Percentiles rank a stretch among this genome's conserved stretches.
phyloP scores from a whole-genome alignment of 1,284 basidiomycete genomes.

The Phellopilus nigrolimitatus region DNA sequence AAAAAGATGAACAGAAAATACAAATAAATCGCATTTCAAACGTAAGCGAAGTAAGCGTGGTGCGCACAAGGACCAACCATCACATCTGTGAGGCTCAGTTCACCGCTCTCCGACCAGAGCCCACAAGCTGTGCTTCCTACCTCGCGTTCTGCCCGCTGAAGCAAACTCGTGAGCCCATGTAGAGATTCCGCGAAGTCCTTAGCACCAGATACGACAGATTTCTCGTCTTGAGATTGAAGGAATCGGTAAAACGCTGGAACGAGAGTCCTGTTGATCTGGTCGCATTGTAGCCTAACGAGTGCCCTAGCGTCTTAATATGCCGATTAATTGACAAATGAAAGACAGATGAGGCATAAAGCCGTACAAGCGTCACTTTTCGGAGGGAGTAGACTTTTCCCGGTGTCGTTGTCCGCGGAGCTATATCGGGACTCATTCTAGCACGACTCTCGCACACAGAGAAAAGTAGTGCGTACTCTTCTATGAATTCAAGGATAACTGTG shows the following conservation, averaged over 20 bases:
- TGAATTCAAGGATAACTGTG: slow-evolving; percentile 67
- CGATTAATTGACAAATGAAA: background rate
- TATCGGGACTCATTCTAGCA: background rate
- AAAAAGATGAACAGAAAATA: background rate
- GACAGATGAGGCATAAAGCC: slow-evolving; percentile 9
- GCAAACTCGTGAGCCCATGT: slow-evolving; percentile 47
- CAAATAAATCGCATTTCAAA: background rate
- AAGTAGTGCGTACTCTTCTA: slow-evolving; percentile 55
- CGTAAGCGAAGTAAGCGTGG: background rate
- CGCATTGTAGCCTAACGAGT: slow-evolving; percentile 61
- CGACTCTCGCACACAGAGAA: background rate
- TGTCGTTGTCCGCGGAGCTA: slow-evolving; percentile 44
- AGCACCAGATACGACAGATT: slow-evolving; percentile 50
- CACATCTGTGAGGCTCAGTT: slow-evolving; percentile 64
- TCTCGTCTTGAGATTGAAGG: slow-evolving; percentile 66
- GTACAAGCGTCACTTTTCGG: slow-evolving; percentile 57
- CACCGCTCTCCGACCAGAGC: slow-evolving; percentile 52
- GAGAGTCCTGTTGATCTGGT: slow-evolving; percentile 60
- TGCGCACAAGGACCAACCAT: slow-evolving; percentile 71
- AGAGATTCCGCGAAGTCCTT: slow-evolving; percentile 57
- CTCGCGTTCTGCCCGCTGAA: slow-evolving; percentile 55
- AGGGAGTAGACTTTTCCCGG: slow-evolving; percentile 51
- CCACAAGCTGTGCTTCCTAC: slow-evolving; percentile 35
- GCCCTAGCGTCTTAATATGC: slow-evolving; percentile 52
- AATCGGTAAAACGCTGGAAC: slow-evolving; percentile 77